Base-by-base conservation (phyloP, 2,329 filamentous ascomycete species). In the Aspergillus sergii region DNA sequence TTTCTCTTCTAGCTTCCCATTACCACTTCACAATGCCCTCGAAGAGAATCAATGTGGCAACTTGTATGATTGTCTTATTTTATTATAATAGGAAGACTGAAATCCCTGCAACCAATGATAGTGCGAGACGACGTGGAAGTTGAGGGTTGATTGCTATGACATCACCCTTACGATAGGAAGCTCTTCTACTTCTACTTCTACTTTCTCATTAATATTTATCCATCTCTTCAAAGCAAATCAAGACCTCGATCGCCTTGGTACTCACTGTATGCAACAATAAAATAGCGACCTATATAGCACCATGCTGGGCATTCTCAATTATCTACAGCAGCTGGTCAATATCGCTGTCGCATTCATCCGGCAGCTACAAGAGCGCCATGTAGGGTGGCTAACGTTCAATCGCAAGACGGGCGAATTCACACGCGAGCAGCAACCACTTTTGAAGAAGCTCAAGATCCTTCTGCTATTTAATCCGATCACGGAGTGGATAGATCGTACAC, bases 381-480 rank as follows among this genome's bases (percentile, higher is more conserved):
- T 75, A 19, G 73, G 75, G 58, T 76, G 74, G 74, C 61, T 67
- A 43, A 76, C 72, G 1, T 59, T 75, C 14, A 68, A 73, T 41
- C 71, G 74, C 46, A 74, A 78, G 72, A 78, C 74, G 0, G 76
- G 76, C 12, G 62, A 71, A 62, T 68, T 74, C 28, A 74, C 74
- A 60, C 76, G 78, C 26, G 78, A 82, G 64, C 73, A 81, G 61
- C 75, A 80, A 59, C 71, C 77, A 0, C 68, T 81, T 23, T 68
- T 69, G 60, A 79, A 81, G 68, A 81, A 81, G 58, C 23, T 80
- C 21, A 80, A 79, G 63, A 68, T 82, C 6, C 65, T 80, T 4
- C 28, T 81, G 0, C 72, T 82, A 9, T 81, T 81, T 71, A 82
- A 80, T 59, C 78, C 75, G 2, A 50, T 77, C 1, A 75, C 69